phyloP scores from a whole-genome alignment of 2,329 filamentous ascomycete species.

The Alternaria sp. region DNA sequence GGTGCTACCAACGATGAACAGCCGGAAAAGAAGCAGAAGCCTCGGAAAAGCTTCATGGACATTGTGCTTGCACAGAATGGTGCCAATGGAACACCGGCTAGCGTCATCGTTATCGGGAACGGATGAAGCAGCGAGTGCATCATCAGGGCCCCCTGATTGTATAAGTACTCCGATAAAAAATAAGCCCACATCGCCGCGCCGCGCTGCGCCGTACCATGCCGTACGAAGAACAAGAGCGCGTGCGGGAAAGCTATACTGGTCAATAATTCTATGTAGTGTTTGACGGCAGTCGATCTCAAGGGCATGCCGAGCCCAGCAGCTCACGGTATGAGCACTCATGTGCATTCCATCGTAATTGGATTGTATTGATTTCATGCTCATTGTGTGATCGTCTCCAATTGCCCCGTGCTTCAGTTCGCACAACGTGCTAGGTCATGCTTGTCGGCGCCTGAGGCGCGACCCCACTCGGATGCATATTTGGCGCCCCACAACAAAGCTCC shows the following conservation, averaged over 20 bases:
- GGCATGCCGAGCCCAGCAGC: not conserved
- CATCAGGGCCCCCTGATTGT: conserved; percentile 12
- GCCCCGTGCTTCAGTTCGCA: conserved; percentile 1
- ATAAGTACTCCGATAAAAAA: conserved; percentile 14
- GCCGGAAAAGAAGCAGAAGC: conserved; percentile 42
- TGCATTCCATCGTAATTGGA: not conserved
- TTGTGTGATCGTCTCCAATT: not conserved
- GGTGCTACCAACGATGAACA: conserved; percentile 29
- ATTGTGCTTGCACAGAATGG: conserved; percentile 41
- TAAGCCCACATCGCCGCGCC: conserved; percentile 1
- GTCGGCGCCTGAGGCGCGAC: not conserved
- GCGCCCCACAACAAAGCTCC: conserved; percentile 4
- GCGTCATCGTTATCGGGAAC: conserved; percentile 34
- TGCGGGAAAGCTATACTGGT: conserved; percentile 9
- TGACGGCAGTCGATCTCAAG: not conserved
- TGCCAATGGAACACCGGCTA: conserved; percentile 29
- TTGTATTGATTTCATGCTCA: not conserved
- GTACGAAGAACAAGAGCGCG: not conserved
- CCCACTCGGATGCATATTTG: conserved; percentile 5
- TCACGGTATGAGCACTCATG: conserved; percentile 5
- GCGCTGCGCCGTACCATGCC: not conserved
- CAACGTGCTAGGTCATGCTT: not conserved
- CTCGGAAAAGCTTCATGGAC: conserved; percentile 51
- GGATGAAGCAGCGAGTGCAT: conserved; percentile 29
- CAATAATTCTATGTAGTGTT: conserved; percentile 2